A percentile compares a stretch with the other conserved stretches of the same genome.
Conservation (phyloP, 345 rosid species). For the Cardamine occulta region DNA sequence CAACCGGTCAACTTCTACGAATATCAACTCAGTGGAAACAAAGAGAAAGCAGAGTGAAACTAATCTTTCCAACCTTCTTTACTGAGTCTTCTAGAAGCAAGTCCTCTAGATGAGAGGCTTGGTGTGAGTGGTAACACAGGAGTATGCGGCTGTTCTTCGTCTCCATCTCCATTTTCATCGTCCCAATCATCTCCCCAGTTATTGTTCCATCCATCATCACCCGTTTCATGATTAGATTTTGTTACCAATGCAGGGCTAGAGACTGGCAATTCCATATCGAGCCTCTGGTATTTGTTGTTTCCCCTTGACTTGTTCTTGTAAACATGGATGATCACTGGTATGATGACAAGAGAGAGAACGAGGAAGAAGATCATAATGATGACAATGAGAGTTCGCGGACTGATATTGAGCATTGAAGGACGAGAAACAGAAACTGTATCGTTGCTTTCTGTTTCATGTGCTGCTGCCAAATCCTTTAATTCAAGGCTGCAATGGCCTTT, state of each 20-base stretch:
- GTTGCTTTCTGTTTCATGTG: constrained; percentile 44
- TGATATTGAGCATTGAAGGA: constrained; percentile 41
- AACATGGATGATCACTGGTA: constrained; percentile 50
- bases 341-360: constrained; percentile 50
- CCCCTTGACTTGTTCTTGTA: constrained; percentile 43
- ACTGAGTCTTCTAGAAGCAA: constrained; percentile 66
- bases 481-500: constrained; percentile 68
- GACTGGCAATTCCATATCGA: constrained; percentile 67
- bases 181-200: constrained; percentile 87
- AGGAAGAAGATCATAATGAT: constrained; percentile 47
- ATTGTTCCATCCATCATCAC: constrained; percentile 73
- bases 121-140: constrained; percentile 71
- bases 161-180: constrained; percentile 43
- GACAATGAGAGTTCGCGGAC: constrained; percentile 44
- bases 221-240: constrained; percentile 27
- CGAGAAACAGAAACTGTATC: constrained; percentile 37
- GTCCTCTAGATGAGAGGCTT: constrained; percentile 70
- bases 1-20: not conserved
- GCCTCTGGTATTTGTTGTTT: constrained; percentile 58
- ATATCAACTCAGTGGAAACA: constrained; percentile 3
- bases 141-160: constrained; percentile 71
- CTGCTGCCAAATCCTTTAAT: constrained; percentile 52
- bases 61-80: constrained; percentile 94
- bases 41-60: not conserved
- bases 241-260: constrained; percentile 30